Conservation (phyloP, 768 basidiomycete genomes). For the Albatrellus ellisii region DNA sequence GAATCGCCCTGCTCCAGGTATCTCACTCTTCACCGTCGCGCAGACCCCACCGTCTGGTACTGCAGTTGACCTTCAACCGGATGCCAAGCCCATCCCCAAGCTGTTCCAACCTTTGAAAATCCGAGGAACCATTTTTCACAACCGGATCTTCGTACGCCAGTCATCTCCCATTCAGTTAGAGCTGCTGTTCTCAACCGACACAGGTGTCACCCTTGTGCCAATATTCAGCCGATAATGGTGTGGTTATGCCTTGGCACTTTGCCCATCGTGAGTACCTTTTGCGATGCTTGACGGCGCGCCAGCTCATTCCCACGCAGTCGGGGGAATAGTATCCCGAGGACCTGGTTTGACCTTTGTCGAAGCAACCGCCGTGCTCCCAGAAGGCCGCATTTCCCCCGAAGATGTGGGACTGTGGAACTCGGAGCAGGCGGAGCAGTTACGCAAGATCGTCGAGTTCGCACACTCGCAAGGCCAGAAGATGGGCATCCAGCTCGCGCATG, state of each 20-base stretch:
- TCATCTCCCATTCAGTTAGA: not conserved
- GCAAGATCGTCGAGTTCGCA: constrained; percentile 53
- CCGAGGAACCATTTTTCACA: not conserved
- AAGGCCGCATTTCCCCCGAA: constrained; percentile 54
- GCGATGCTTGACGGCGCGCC: not conserved
- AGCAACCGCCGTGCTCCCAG: constrained; percentile 47
- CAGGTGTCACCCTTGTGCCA: constrained; percentile 8
- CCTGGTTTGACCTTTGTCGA: constrained; percentile 52
- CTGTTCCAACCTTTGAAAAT: not conserved
- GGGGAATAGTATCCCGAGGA: constrained; percentile 30
- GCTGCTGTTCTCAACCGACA: too few relatives aligned
- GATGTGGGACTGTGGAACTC: constrained; percentile 52
- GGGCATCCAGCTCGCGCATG: constrained; percentile 68
- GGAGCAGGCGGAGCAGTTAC: constrained; percentile 32
- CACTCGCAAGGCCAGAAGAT: constrained; percentile 58
- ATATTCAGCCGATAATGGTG: not conserved
- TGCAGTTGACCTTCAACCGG: not conserved
- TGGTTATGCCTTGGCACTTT: constrained; percentile 6
- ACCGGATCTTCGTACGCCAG: not conserved
- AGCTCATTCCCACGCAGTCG: not conserved
- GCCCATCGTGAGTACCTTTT: not conserved
- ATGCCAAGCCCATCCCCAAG: not conserved
- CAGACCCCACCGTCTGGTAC: not conserved
- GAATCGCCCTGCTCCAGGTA: constrained; percentile 3
- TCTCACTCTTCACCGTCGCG: not conserved